Base-by-base conservation (phyloP, 1,139 yeast species). In the Nakaseomyces glabratus region DNA sequence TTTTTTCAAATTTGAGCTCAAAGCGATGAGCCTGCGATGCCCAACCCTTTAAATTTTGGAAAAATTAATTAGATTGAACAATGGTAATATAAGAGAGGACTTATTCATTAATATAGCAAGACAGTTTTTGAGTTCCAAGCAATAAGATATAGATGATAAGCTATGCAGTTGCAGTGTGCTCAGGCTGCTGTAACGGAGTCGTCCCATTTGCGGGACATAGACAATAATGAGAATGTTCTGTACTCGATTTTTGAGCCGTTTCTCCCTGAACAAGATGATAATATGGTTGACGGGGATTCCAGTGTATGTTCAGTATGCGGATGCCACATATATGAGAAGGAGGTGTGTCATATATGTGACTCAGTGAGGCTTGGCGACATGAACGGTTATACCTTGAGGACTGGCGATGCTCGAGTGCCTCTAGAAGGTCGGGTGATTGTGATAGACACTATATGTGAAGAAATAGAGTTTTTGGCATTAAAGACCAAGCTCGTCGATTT, bases 201-300 rank as follows among this genome's bases (percentile, higher is more conserved):
- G n/a, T n/a, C n/a, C n/a, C n/a, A n/a, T n/a, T n/a, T 26, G 21
- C 18, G 13, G 17, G 30, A 18, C 21, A 8, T 29, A 5, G 24
- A 20, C 12, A 24, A 24, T 12, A 20, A 29, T n/a, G 4, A 16
- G 4, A 18, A 20, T 10, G 20, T 20, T 9, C 6, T 29, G 12
- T 21, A 29, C n/a, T 9, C 20, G 4, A 12, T 29, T n/a, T 29
- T 20, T 13, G 32, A 29, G 32, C 32, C 32, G 13, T 29, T 29
- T 18, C 22, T n/a, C 4, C 18, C 15, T 5, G 7, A 17, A n/a
- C 8, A 24, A 10, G 30, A 17, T n/a, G 30, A 26, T 9, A 8
- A 17, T 2, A n/a, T 26, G 10, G 15, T 7, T 26, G 13, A 8
- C 8, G 9, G 10, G 4, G 28, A 24, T n/a, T 11, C 18, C 7